phyloP scores from a whole-genome alignment of 2,329 filamentous ascomycete genomes.

The Gaeumannomyces sp. region DNA sequence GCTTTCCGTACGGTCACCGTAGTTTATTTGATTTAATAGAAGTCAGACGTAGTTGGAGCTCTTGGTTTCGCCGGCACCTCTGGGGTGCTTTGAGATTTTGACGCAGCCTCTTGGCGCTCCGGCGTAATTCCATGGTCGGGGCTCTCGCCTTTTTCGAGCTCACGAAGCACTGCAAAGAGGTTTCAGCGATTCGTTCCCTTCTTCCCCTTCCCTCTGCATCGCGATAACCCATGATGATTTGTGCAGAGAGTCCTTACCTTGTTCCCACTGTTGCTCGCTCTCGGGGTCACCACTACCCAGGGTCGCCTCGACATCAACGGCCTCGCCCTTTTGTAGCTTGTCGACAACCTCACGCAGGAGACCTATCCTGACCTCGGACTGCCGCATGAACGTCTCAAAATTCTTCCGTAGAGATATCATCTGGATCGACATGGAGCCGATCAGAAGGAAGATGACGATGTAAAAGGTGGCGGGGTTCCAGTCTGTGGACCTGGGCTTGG shows the following conservation, averaged over 20 bases:
- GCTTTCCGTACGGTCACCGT: slow-evolving; percentile 13
- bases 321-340: slow-evolving; percentile 62
- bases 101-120: background rate
- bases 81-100: background rate
- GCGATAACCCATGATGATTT: background rate
- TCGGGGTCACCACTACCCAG: slow-evolving; percentile 72
- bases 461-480: slow-evolving; percentile 82
- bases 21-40: slow-evolving; percentile 12
- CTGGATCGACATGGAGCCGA: slow-evolving; percentile 94
- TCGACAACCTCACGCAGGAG: slow-evolving; percentile 70
- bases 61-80: slow-evolving; percentile 19
- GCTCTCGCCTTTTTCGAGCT: background rate
- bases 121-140: too few species aligned
- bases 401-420: slow-evolving; percentile 77
- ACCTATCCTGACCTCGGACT: slow-evolving; percentile 72
- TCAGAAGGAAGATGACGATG: slow-evolving; percentile 75
- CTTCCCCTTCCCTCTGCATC: background rate
- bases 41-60: slow-evolving; percentile 14
- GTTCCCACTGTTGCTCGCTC: slow-evolving; percentile 81
- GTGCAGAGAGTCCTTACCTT: slow-evolving; percentile 42
- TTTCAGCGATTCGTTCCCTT: background rate
- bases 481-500: slow-evolving; percentile 46
- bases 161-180: background rate
- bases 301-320: slow-evolving; percentile 77
- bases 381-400: slow-evolving; percentile 63